Conservation (phyloP, 73 alveolate genomes). For the Stentor roeselii region DNA sequence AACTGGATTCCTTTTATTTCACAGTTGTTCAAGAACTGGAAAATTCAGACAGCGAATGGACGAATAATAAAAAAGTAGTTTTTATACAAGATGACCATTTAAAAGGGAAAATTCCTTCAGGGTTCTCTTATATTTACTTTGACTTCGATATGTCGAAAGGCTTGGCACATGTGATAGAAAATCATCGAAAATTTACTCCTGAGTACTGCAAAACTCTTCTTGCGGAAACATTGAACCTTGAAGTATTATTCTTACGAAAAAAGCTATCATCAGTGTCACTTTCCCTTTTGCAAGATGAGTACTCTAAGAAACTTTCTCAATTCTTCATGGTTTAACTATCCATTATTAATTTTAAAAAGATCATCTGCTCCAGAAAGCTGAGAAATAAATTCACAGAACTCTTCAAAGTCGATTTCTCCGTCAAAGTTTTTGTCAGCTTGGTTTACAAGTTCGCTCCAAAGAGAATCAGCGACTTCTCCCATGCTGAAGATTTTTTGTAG, state of each 20-base stretch:
- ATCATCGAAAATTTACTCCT: background rate
- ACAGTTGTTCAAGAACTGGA: background rate
- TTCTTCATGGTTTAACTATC: no score
- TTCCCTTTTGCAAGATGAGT: background rate
- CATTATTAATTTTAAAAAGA: no score
- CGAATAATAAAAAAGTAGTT: background rate
- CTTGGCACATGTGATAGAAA: constrained; percentile 10
- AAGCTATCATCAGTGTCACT: background rate
- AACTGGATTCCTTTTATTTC: background rate
- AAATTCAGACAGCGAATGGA: background rate
- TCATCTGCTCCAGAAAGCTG: no score
- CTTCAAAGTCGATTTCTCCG: no score
- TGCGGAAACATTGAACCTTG: background rate
- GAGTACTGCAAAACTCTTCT: background rate
- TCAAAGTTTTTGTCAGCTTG: no score
- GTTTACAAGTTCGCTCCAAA: no score
- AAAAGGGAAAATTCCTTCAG: background rate
- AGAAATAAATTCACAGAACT: no score
- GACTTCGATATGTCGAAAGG: background rate
- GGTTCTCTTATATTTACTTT: background rate
- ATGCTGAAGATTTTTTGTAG: no score
- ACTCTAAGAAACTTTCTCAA: background rate
- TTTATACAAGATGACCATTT: background rate
- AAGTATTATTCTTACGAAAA: background rate
- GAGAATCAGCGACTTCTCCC: no score